phyloP scores from a whole-genome alignment of 768 basidiomycete genomes.

The Termitomyces sp. region DNA sequence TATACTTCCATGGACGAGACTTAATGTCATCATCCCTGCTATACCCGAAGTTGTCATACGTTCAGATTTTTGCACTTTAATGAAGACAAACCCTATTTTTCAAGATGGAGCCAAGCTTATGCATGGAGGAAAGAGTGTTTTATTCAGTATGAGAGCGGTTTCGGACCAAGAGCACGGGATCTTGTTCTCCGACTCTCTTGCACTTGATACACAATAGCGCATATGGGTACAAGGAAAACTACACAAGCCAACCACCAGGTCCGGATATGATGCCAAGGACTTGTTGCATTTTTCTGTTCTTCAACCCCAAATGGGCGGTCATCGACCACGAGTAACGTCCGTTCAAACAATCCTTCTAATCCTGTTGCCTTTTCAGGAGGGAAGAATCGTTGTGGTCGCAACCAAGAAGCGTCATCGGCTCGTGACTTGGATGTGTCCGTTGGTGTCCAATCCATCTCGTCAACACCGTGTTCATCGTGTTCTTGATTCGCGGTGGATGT shows the following conservation, averaged over 20 bases:
- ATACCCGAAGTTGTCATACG: conserved; percentile 7
- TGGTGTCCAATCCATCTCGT: conserved; percentile 64
- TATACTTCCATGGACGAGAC: neutral
- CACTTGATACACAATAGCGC: conserved; percentile 19
- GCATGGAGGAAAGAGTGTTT: neutral
- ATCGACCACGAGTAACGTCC: conserved; percentile 48
- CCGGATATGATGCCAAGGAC: conserved; percentile 17
- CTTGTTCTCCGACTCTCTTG: conserved; percentile 14
- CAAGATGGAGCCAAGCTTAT: neutral
- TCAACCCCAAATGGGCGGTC: conserved; percentile 21
- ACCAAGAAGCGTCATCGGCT: conserved; percentile 38
- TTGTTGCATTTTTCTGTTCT: neutral
- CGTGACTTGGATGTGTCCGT: conserved; percentile 29
- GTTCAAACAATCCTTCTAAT: conserved; percentile 63
- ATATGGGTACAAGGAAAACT: conserved; percentile 23
- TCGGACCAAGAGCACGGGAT: neutral
- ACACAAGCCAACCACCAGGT: conserved; percentile 32
- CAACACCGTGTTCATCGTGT: conserved; percentile 37
- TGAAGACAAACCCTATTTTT: neutral
- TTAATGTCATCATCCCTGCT: conserved; percentile 1
- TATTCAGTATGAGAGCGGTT: conserved; percentile 6
- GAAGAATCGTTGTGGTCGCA: conserved; percentile 73
- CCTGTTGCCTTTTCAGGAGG: conserved; percentile 76
- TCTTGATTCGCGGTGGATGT: conserved; percentile 21
- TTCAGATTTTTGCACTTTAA: neutral